These are phyloP conservation scores for Eimeria zaria DNA, from an alignment of 169 alveolate genomes.

Conservation along the genomic window DNA sequence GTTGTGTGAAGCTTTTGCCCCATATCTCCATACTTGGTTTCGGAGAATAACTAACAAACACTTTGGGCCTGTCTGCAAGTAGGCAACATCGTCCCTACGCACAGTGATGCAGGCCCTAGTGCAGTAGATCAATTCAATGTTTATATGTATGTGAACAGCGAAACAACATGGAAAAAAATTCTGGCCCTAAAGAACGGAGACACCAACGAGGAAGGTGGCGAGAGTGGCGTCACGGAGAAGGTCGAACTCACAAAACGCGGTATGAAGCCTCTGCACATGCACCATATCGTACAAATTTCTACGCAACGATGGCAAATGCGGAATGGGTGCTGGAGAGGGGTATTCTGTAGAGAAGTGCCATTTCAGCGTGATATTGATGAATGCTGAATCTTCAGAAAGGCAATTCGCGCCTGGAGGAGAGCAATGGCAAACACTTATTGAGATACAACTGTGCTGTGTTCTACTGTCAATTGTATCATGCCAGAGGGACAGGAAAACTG, in stretches of 20 bases:
- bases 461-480: neutral
- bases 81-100: neutral
- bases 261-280: neutral
- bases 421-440: neutral
- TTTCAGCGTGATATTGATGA: neutral
- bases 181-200: neutral
- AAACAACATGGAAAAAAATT: neutral
- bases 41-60: neutral
- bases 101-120: neutral
- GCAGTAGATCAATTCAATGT: neutral
- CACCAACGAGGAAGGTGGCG: neutral
- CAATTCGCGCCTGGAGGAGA: neutral
- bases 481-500: neutral
- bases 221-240: neutral
- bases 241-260: neutral
- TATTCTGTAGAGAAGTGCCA: neutral
- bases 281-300: neutral
- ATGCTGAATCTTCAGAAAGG: neutral
- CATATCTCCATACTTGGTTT: neutral
- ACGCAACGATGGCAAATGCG: neutral
- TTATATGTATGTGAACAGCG: slow-evolving; percentile 11
- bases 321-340: neutral
- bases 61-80: neutral
- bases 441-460: neutral
- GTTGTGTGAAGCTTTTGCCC: neutral